Evolutionary conservation across 495 filamentous ascomycete species (phyloP), one percentile per base, ranked within the genome.

Genomic region (Daldinia loculata): DNA sequence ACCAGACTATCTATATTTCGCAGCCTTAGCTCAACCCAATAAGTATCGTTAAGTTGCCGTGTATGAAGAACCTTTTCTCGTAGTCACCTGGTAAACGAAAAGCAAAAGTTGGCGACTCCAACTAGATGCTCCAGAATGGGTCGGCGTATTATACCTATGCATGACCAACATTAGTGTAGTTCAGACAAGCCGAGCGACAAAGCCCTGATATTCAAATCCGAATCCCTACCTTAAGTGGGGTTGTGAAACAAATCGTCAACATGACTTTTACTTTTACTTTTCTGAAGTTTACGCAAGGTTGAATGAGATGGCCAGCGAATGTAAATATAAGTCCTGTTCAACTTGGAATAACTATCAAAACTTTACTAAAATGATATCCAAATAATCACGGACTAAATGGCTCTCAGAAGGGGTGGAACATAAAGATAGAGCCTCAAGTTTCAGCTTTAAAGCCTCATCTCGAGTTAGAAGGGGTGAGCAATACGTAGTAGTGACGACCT

Each of bases 391-490:
- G 19, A 50, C 3, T n/a, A 19, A 50, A 39, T 11, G 7, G 41
- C 41, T 22, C 17, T 45, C 4, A 45, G 22, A 45, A 19, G 17
- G 17, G 41, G 22, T 2, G 4, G 17, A 19, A 48, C 15, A 1
- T 11, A 24, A 48, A 43, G 6, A 43, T 43, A 24, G 43, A 38
- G n/a, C 58, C 38, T 70, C 26, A 27, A 63, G 0, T 63, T 34
- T 65, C 67, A 70, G 67, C 67, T 56, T 56, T 50, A 70, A n/a
- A 61, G 59, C 32, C 59, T 59, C 53, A 55, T 36, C 36, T 57
- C 29, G 27, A 17, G 24, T 45, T 41, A 17, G 51, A 57, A 51
- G 7, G 24, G 9, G 9, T 24, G 17, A 11, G 17, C 17, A 22
- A 48, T 22, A 22, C 3, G 3, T 26, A 11, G 7, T 7, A 9